These are phyloP conservation scores for Saccharomycopsis oosterbeekiorum DNA, from an alignment of 805 yeast species.

Conservation along the genomic window DNA sequence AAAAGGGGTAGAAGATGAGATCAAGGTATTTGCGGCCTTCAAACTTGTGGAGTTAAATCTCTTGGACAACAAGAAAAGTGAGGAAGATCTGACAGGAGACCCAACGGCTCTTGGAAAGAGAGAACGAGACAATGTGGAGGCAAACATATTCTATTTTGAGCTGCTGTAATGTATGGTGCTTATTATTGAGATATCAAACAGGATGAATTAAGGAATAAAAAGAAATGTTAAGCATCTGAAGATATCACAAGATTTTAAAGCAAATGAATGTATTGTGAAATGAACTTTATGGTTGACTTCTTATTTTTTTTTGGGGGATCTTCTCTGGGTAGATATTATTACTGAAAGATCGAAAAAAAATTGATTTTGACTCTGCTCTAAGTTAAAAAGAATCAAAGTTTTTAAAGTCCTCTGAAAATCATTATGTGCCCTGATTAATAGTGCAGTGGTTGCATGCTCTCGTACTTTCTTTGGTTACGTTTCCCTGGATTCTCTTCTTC, in stretches of 20 bases:
- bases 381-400: neutral
- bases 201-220: neutral
- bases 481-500: too few relatives aligned
- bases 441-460: neutral
- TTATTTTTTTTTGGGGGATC: too few relatives aligned
- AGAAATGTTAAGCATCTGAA: neutral
- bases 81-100: neutral
- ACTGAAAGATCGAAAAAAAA: neutral
- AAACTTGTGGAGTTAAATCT: slow-evolving; percentile 16
- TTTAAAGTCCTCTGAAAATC: neutral
- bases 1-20: slow-evolving; percentile 10
- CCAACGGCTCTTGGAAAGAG: neutral
- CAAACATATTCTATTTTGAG: neutral
- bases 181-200: too few relatives aligned
- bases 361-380: neutral
- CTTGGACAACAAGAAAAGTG: neutral
- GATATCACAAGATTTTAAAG: too few relatives aligned
- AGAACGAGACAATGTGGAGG: slow-evolving; percentile 8
- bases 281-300: too few relatives aligned
- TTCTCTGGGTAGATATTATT: too few relatives aligned
- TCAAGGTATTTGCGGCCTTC: slow-evolving; percentile 8
- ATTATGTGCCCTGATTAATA: neutral
- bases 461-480: too few relatives aligned
- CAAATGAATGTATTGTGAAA: too few relatives aligned
- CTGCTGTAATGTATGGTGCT: neutral